Evolutionary conservation across 83 land plant genomes (phyloP).

Genomic region (Isoetes engelmannii): DNA sequence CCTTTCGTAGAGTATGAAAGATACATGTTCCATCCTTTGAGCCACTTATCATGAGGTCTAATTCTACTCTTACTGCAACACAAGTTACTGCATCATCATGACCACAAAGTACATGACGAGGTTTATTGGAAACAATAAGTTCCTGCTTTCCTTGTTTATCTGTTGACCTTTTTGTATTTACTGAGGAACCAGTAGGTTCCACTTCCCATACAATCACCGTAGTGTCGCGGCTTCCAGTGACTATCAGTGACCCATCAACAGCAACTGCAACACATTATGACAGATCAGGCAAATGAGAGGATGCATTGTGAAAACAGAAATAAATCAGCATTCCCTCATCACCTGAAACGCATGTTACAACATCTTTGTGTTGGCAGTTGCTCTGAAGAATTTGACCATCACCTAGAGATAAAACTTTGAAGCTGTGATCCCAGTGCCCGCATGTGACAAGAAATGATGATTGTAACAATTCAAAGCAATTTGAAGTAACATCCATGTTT

Average conservation of each 20-base stretch:
- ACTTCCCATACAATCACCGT: conserved; percentile 98
- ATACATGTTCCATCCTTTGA: conserved; percentile 93
- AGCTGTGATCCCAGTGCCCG: conserved; percentile 98
- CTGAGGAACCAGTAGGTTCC: conserved; percentile 14
- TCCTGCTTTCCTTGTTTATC: conserved; percentile 48
- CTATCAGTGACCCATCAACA: conserved; percentile 81
- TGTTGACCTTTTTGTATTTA: conserved; percentile 12
- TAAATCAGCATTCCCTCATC: conserved; percentile 5
- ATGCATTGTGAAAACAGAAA: neutral
- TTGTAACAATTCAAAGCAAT: conserved; percentile 67
- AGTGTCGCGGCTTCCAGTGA: conserved; percentile 95
- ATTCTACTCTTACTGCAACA: conserved; percentile 75
- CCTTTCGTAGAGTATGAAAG: conserved; percentile 73
- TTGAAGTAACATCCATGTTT: conserved; percentile 50
- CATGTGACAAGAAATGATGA: conserved; percentile 68
- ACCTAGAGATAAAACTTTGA: conserved; percentile 66
- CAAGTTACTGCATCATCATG: conserved; percentile 96
- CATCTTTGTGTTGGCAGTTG: conserved; percentile 86
- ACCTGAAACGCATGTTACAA: conserved; percentile 96
- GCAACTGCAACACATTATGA: conserved; percentile 49
- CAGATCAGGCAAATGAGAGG: neutral
- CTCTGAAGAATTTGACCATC: conserved; percentile 84
- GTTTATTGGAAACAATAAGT: conserved; percentile 48
- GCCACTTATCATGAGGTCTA: conserved; percentile 92
- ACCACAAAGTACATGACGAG: conserved; percentile 91